Base-by-base conservation (phyloP, 225 moss, liverwort and hornwort species). In the Climacium dendroides region DNA sequence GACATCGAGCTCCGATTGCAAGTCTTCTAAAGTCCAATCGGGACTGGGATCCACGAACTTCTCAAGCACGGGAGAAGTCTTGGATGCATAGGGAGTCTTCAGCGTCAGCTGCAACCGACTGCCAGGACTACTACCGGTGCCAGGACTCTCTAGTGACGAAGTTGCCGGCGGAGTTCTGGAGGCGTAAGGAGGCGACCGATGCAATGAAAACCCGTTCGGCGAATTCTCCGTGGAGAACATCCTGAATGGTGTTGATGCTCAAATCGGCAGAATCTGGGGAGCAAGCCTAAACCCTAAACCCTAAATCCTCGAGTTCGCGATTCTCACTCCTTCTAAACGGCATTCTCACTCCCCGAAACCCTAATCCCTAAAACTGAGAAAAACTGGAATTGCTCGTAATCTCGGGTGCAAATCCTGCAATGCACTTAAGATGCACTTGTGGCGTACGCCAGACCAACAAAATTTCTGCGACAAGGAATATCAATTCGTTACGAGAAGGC, bases 21-120 rank as follows among this genome's bases (percentile, higher is more conserved):
- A 86, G 72, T 96, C 95, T 22, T 89, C 89, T 83, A 96, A 83
- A 79, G 91, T 94, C 93, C 96, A 96, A 84, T 98, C 96, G 8
- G 94, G 96, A 81, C 92, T 93, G 11, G 96, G 96, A 92, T 96
- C 96, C 89, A 95, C 84, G 63, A 88, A 93, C 86, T 74, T 89
- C 60, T 92, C 93, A 85, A 91, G 52, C 35, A 80, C 89, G 15
- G 94, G 94, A 65, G 90, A 69, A 28, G 71, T 67, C 57, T 91
- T 90, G 60, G 83, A 87, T 15, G 85, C 81, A 54, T 84, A 85
- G 13, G 89, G 91, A 39, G 85, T 92, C 80, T 85, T 94, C 58
- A 94, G 55, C 43, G 85, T 89, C 16, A 94, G 91, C 63, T 86
- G 82, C 28, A 94, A 85, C 32, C 90, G 89, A 54, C 78, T 90